phyloP scores from a whole-genome alignment of 2,329 filamentous ascomycete genomes.

The Tolypocladium guangdongense region DNA sequence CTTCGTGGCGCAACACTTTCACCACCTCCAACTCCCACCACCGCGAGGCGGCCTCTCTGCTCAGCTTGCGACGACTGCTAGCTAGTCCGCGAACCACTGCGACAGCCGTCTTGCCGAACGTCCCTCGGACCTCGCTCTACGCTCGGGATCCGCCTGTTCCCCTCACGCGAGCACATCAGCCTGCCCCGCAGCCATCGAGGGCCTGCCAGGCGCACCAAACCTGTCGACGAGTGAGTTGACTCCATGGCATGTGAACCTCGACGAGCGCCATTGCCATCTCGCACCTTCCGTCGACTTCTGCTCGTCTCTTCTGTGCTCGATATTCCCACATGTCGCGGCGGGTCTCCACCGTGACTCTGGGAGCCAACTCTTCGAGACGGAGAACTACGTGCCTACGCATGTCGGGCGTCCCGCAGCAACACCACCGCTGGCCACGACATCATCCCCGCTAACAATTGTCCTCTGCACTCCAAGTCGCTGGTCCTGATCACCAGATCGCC shows the following conservation, averaged over 20 bases:
- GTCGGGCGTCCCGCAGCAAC: neutral
- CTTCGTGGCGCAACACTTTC: neutral
- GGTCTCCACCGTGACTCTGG: neutral
- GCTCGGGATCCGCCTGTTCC: neutral
- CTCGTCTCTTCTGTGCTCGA: neutral
- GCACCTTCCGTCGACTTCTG: neutral
- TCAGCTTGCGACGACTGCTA: neutral
- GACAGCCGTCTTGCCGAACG: neutral
- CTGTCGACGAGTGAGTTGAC: neutral
- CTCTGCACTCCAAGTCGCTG: neutral
- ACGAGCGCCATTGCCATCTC: neutral
- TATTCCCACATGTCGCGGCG: neutral
- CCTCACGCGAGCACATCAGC: neutral
- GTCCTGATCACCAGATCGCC: neutral
- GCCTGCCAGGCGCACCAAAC: neutral
- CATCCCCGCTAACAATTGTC: neutral
- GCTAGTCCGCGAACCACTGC: neutral
- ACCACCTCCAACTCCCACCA: neutral
- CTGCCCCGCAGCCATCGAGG: slow-evolving; percentile 1
- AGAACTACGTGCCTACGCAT: too few relatives aligned
- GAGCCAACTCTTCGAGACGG: neutral
- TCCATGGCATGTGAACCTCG: neutral
- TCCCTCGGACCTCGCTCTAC: neutral
- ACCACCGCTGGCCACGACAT: neutral
- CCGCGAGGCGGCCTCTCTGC: neutral